Percentiles rank a stretch among this genome's conserved stretches.
Evolutionary conservation across 306 rosid species (phyloP).

Genomic region (Ochetophila trinervis): DNA sequence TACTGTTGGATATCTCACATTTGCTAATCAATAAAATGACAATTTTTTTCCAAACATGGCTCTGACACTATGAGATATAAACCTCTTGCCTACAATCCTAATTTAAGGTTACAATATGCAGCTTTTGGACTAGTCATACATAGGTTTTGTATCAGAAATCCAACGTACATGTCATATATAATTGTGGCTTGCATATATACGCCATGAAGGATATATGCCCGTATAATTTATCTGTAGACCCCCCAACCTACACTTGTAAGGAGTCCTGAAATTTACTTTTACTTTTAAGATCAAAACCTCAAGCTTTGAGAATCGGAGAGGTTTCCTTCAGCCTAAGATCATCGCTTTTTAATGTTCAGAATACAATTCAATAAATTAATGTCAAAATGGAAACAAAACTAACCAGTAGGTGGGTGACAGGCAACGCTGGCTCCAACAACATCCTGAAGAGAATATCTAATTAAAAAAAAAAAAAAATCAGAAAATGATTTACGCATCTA

Average conservation of each 20-base stretch:
- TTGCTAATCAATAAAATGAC: slow-evolving; percentile 14
- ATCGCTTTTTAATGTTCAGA: neutral
- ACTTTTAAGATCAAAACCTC: neutral
- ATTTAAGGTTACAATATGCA: neutral
- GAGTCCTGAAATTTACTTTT: neutral
- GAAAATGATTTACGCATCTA: too few species aligned
- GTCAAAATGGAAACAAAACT: slow-evolving; percentile 37
- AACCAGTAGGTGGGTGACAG: slow-evolving; percentile 57
- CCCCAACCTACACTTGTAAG: neutral
- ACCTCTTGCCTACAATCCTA: neutral
- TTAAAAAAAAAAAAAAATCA: neutral
- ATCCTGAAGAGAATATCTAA: slow-evolving; percentile 70
- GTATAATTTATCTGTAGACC: neutral
- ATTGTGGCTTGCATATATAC: neutral
- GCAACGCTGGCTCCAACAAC: slow-evolving; percentile 77
- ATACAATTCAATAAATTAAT: neutral
- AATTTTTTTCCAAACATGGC: neutral
- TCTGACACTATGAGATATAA: neutral
- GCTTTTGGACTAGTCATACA: neutral
- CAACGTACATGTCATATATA: neutral
- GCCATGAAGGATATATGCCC: neutral
- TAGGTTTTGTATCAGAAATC: neutral
- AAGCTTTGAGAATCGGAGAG: neutral
- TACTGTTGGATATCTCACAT: neutral
- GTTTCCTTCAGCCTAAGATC: neutral